Evolutionary conservation across 495 filamentous ascomycete genomes (phyloP), one percentile per base, ranked within the genome.

Genomic region (Beverwykella pulmonaria): DNA sequence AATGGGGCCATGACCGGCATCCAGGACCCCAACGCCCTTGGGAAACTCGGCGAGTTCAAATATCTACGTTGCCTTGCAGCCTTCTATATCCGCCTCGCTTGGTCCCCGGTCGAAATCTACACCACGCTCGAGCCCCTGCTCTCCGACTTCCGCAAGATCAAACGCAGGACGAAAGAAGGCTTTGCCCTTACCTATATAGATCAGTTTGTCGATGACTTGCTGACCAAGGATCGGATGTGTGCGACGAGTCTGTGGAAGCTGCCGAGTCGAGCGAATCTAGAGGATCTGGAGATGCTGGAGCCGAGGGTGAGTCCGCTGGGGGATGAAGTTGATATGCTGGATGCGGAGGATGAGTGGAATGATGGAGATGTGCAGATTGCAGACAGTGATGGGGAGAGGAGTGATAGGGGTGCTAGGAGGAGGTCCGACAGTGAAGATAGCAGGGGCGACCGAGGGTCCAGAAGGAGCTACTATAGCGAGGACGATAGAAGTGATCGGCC

Each of bases 191-290:
- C 91, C 44, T 90, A 84, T 74, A 84, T 99, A 81, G 94, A 99
- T 78, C 88, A 91, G 74, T 98, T 99, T 73, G 83, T 98, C 54
- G 94, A 98, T 78, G 91, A 95, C 65, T 78, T 99, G 59, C 79
- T 99, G 59, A 91, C 87, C 0, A 95, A 96, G 78, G 90, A 95
- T 59, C 83, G 94, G 65, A 87, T 96, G 0, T 98, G 93, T 69
- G 92, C 87, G 49, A 97, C 96, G 10, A 95, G 88, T 73, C 73
- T 99, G 61, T 95, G 92, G 88, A 95, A 96, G 81, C 82, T 99
- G 79, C 90, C 92, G 10, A 86, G 85, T 59, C 81, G 94, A 71
- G 84, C 88, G 63, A 82, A 91, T 59, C 73, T 99, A 75, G 95
- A 99, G 82, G 94, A 99, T 78, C 74, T 93, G 72, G 94, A 94